Evolutionary conservation across 148 eudicot species (phyloP).

Genomic region (Tetragonia tetragonoides): DNA sequence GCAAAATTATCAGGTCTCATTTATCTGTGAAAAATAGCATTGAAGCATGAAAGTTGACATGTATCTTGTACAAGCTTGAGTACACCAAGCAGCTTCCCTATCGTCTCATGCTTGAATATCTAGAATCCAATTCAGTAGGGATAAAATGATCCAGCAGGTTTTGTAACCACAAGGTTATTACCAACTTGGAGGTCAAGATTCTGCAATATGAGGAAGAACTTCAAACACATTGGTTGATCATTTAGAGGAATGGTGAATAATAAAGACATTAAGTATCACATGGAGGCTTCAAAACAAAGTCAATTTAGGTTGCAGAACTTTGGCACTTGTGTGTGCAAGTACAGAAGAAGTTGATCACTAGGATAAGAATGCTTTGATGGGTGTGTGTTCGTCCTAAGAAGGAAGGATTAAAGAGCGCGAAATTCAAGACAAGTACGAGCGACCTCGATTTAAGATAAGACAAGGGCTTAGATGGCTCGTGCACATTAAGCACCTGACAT

Average conservation of each 20-base stretch:
- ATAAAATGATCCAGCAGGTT: background rate
- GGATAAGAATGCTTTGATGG: too few species aligned
- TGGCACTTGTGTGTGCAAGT: too few species aligned
- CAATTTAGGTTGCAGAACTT: too few species aligned
- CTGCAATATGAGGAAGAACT: background rate
- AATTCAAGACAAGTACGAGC: too few species aligned
- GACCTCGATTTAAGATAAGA: too few species aligned
- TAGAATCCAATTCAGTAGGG: background rate
- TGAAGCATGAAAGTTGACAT: background rate
- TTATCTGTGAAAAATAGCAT: background rate
- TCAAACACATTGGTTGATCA: background rate
- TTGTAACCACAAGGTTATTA: background rate
- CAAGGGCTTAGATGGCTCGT: too few species aligned
- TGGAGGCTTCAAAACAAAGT: too few species aligned
- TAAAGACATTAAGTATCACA: too few species aligned
- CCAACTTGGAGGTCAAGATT: background rate
- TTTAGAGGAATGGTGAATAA: background rate
- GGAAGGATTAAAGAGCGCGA: too few species aligned
- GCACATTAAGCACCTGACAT: too few species aligned
- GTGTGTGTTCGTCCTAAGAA: too few species aligned
- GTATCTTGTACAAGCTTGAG: background rate
- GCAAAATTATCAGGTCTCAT: background rate
- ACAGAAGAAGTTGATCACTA: too few species aligned
- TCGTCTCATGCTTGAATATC: background rate
- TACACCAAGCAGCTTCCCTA: background rate